phyloP scores from a whole-genome alignment of 345 rosid species.

The Eucalyptus viminalis region DNA sequence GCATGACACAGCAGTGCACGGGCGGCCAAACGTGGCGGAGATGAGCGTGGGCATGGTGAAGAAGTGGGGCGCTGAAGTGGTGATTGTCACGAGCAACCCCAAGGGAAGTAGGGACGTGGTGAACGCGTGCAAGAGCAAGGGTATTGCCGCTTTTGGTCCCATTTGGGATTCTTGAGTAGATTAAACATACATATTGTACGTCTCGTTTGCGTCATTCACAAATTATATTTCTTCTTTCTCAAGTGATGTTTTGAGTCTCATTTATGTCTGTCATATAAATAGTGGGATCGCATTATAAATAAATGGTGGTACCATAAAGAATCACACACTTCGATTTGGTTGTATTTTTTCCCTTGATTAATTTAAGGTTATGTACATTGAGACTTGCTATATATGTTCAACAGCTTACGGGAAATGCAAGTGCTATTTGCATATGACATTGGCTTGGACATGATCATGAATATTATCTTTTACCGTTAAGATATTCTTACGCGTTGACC shows the following conservation, averaged over 20 bases:
- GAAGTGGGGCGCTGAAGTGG: constrained; percentile 59
- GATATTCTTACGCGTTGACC: background rate
- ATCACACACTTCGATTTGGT: background rate
- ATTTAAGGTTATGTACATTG: background rate
- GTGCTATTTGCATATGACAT: background rate
- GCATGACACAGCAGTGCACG: constrained; percentile 51
- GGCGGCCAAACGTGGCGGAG: constrained; percentile 62
- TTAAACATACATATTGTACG: background rate
- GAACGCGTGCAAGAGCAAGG: constrained; percentile 41
- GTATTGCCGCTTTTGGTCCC: constrained; percentile 74
- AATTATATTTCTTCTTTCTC: background rate
- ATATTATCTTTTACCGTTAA: background rate
- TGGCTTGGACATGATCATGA: background rate
- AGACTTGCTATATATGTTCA: background rate
- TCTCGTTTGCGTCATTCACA: background rate
- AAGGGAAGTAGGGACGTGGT: constrained; percentile 78
- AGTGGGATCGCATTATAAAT: background rate
- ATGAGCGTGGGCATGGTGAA: constrained; percentile 52
- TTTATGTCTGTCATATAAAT: background rate
- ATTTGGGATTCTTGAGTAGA: constrained; percentile 66
- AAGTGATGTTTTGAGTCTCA: background rate
- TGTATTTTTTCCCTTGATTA: background rate
- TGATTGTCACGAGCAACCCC: constrained; percentile 76
- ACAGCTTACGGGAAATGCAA: background rate
- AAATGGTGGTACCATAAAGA: background rate